Percentiles rank a stretch among this genome's conserved stretches.
These are phyloP conservation scores for Cystobasidium onofrii DNA, from an alignment of 768 basidiomycete species.

Conservation along the genomic window DNA sequence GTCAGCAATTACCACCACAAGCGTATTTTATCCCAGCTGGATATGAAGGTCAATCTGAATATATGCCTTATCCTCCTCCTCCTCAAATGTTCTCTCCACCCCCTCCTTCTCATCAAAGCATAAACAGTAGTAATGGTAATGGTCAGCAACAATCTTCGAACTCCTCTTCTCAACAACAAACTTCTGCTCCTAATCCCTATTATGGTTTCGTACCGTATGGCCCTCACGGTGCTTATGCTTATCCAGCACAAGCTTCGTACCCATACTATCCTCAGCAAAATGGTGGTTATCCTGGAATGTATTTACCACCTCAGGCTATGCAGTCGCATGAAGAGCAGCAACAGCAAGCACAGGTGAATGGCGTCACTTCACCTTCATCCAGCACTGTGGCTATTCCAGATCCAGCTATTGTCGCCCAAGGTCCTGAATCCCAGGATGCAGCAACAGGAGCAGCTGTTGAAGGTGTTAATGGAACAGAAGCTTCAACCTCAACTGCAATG, in stretches of 20 bases:
- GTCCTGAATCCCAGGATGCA: not conserved
- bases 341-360: not conserved
- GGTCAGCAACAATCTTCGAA: not conserved
- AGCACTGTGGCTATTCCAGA: constrained; percentile 11
- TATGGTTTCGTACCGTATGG: constrained; percentile 6
- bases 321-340: not conserved
- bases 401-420: constrained; percentile 19
- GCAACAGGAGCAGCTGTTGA: not conserved
- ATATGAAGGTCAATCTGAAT: not conserved
- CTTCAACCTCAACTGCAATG: not conserved
- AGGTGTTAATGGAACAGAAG: not conserved
- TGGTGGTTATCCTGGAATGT: not conserved
- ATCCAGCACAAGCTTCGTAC: not conserved
- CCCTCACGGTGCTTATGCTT: not conserved
- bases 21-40: not conserved
- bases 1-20: no score
- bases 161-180: not conserved
- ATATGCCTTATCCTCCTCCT: not conserved
- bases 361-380: not conserved
- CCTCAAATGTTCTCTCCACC: not conserved
- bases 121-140: not conserved
- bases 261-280: constrained; percentile 4
- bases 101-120: not conserved
- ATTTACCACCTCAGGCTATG: not conserved
- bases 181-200: not conserved